Evolutionary conservation across 2,329 filamentous ascomycete species (phyloP).

Genomic region (Blastomyces gilchristii): DNA sequence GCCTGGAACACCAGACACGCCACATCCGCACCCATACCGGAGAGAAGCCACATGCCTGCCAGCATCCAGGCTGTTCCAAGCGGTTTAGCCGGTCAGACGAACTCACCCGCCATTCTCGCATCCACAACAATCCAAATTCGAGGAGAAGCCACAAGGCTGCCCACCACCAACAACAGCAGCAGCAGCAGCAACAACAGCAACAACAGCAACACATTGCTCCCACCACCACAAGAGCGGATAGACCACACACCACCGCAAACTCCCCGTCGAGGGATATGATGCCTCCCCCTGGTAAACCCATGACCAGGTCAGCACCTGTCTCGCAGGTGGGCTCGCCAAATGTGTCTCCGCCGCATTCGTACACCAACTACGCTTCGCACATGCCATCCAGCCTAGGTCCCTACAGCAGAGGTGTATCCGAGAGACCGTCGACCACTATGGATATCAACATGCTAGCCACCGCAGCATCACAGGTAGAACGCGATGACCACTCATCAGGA

Average conservation of each 20-base stretch:
- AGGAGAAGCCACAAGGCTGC: conserved; percentile 75
- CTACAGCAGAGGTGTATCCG: conserved; percentile 40
- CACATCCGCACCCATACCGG: conserved; percentile 97
- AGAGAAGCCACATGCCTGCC: conserved; percentile 95
- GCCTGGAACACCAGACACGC: conserved; percentile 81
- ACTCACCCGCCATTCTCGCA: conserved; percentile 89
- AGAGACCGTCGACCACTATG: conserved; percentile 42
- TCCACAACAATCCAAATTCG: conserved; percentile 98
- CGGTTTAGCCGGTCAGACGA: conserved; percentile 95
- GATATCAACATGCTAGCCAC: conserved; percentile 62
- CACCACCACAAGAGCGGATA: conserved; percentile 22
- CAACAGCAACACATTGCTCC: conserved; percentile 28
- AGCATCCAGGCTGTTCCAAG: conserved; percentile 91
- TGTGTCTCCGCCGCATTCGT: conserved; percentile 88
- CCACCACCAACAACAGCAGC: conserved; percentile 35
- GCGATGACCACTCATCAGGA: conserved; percentile 42
- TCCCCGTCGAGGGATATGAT: conserved; percentile 56
- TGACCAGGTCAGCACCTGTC: conserved; percentile 77
- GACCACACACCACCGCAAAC: conserved; percentile 27
- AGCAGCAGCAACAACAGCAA: conserved; percentile 33
- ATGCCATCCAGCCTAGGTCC: conserved; percentile 49
- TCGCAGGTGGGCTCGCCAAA: conserved; percentile 88
- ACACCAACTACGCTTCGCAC: conserved; percentile 51
- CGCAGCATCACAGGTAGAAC: conserved; percentile 56
- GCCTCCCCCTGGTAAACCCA: conserved; percentile 65